Base-by-base conservation (phyloP, 495 filamentous ascomycete species). In the Venustampulla echinocandica region DNA sequence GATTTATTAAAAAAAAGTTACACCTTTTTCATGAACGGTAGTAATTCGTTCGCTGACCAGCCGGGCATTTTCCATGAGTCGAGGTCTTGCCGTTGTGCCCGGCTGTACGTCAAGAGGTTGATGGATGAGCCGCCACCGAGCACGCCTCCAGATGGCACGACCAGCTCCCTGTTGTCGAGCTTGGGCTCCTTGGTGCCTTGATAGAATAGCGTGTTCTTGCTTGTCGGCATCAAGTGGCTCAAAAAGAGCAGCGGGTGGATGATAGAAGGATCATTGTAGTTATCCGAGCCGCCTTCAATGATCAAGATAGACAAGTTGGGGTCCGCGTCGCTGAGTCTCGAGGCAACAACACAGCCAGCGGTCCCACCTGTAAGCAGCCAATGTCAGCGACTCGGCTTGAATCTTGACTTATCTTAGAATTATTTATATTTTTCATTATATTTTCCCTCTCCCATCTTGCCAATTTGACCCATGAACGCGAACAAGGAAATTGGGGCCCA, bases 101-200 rank as follows among this genome's bases (percentile, higher is more conserved):
- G 55, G 1, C 63, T 66, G 52, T 67, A 75, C 39, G 27, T 71
- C 68, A 77, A 69, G 35, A 74, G 69, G 54, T 81, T 82, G 33
- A 76, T 71, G 1, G 73, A 72, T 3, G 68, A 73, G 4, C 75
- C 76, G 17, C 77, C 77, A 30, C 77, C 77, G 0, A 81, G 65
- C 0, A 67, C 62, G 34, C 72, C 70, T 13, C 74, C 76, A 1
- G 59, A 56, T 0, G 70, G 64, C 11, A 81, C 66, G 11, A 73
- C 62, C 9, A 59, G 49, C 37, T 61, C 60, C 33, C 70, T 59
- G 18, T 60, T 65, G 24, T 51, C 63, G 9, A 79, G 62, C 4
- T 70, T 44, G 28, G 59, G 46, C 15, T 53, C 60, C 44, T 46
- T 48, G 9, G 20, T 32, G 15, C 25, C 20, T 18, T 44, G 14